Conservation (phyloP, 352 stramenopile genomes). For the Thraustochytrium sp. region DNA sequence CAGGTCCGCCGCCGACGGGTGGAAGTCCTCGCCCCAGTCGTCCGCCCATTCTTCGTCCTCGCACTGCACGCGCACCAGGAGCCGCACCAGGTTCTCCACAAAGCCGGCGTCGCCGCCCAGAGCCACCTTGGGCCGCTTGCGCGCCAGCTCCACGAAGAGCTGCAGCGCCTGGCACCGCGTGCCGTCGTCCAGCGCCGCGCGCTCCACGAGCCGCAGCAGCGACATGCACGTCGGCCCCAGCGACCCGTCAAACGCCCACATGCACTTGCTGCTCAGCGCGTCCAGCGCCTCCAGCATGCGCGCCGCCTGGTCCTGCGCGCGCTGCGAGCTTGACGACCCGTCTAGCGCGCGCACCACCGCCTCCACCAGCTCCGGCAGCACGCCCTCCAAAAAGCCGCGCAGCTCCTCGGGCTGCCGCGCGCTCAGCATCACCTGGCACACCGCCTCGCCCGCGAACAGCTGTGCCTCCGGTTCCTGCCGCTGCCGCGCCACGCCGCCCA, state of each 20-base stretch:
- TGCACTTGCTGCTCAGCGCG: conserved; percentile 6
- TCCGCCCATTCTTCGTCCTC: conserved; percentile 22
- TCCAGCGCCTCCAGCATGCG: background rate
- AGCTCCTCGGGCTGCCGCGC: background rate
- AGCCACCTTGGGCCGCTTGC: background rate
- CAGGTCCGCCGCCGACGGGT: background rate
- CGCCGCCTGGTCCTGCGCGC: background rate
- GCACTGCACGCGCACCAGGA: conserved; percentile 11
- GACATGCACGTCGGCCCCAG: background rate
- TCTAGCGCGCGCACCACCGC: background rate
- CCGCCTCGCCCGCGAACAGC: background rate
- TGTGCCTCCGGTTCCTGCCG: background rate
- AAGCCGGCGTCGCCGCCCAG: conserved; percentile 2
- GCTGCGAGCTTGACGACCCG: background rate
- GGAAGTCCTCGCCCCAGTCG: conserved; percentile 2
- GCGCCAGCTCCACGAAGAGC: background rate
- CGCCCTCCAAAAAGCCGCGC: background rate
- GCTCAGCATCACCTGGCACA: conserved; percentile 2
- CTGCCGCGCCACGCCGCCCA: background rate
- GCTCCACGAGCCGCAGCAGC: conserved; percentile 11
- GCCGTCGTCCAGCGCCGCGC: background rate
- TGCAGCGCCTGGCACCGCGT: background rate
- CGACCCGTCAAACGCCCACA: background rate
- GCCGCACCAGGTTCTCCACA: background rate
- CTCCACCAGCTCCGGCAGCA: background rate